Conservation (phyloP, 768 basidiomycete species). For the Russula sp. region DNA sequence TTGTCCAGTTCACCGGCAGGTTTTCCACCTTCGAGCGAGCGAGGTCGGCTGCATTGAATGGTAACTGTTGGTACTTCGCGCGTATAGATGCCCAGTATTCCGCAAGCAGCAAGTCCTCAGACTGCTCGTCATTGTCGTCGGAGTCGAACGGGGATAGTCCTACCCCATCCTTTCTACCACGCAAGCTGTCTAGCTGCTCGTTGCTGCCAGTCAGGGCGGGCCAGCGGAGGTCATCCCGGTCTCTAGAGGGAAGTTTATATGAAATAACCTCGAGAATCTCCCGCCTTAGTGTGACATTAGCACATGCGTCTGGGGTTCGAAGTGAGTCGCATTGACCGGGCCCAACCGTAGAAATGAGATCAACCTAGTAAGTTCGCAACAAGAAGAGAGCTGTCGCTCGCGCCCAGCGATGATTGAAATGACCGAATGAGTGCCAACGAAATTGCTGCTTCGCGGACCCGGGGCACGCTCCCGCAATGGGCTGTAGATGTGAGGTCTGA, state of each 20-base stretch:
- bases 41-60: conserved; percentile 38
- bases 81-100: conserved; percentile 60
- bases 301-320: conserved; percentile 54
- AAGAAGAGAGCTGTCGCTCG: conserved; percentile 43
- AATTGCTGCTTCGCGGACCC: conserved; percentile 68
- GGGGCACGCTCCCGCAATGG: conserved; percentile 55
- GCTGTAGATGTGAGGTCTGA: conserved; percentile 51
- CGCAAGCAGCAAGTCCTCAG: conserved; percentile 34
- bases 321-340: neutral
- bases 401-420: conserved; percentile 77
- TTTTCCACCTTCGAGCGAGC: conserved; percentile 37
- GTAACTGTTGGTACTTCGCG: conserved; percentile 46
- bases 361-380: conserved; percentile 61
- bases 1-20: conserved; percentile 75
- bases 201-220: conserved; percentile 48
- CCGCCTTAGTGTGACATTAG: conserved; percentile 72
- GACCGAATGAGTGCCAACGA: conserved; percentile 66
- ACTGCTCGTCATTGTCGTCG: conserved; percentile 35
- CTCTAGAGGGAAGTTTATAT: conserved; percentile 51
- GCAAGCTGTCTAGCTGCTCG: conserved; percentile 31
- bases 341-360: conserved; percentile 14
- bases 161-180: conserved; percentile 24
- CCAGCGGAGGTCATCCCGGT: conserved; percentile 70
- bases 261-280: conserved; percentile 83
- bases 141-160: conserved; percentile 28